Evolutionary conservation across 768 basidiomycete species (phyloP).

Genomic region (Kwoniella bestiolae): DNA sequence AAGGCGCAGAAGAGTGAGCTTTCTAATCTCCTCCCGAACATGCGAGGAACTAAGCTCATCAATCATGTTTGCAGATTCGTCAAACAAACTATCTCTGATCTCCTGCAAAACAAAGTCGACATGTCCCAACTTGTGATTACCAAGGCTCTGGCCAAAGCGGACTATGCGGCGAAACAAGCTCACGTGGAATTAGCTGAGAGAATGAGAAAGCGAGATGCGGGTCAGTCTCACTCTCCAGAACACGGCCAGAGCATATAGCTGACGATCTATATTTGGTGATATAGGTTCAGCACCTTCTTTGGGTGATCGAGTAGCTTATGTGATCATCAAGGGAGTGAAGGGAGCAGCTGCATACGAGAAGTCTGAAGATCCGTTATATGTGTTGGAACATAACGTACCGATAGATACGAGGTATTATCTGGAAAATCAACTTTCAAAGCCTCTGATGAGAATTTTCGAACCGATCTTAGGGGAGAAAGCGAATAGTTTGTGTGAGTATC

Average conservation of each 20-base stretch:
- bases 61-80: constrained; percentile 68
- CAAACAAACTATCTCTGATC: constrained; percentile 89
- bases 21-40: not conserved
- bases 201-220: constrained; percentile 95
- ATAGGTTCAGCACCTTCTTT: constrained; percentile 92
- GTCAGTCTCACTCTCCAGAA: constrained; percentile 55
- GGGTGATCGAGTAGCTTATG: constrained; percentile 98
- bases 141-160: constrained; percentile 92
- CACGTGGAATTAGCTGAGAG: constrained; percentile 94
- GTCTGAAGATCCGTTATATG: constrained; percentile 96
- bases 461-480: constrained; percentile 95
- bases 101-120: constrained; percentile 94
- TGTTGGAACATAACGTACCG: constrained; percentile 95
- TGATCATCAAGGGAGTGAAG: constrained; percentile 95
- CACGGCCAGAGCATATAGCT: not conserved
- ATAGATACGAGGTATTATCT: constrained; percentile 98
- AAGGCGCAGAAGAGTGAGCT: constrained; percentile 87
- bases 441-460: constrained; percentile 95
- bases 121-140: constrained; percentile 99
- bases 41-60: not conserved
- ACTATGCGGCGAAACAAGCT: constrained; percentile 93
- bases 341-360: constrained; percentile 98
- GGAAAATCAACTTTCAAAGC: constrained; percentile 96
- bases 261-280: not conserved
- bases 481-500: constrained; percentile 70